A percentile compares a stretch with the other conserved stretches of the same genome.
phyloP scores from a whole-genome alignment of 1,284 basidiomycete genomes.

The Ustilago curta region DNA sequence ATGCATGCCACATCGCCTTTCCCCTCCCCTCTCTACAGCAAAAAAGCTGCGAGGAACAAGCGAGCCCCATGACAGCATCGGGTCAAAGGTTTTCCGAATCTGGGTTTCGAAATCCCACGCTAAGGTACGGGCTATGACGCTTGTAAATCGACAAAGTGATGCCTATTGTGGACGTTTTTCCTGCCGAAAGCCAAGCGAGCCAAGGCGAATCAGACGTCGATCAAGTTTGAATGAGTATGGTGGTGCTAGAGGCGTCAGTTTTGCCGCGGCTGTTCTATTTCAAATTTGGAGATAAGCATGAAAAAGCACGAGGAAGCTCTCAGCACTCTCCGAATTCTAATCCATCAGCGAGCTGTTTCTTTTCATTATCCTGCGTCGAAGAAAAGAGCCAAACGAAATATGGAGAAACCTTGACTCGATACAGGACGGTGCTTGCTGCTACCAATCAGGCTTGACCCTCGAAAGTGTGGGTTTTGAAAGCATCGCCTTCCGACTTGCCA shows the following conservation, averaged over 20 bases:
- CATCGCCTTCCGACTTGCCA: slow-evolving; percentile 11
- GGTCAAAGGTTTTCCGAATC: neutral
- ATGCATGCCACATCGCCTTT: neutral
- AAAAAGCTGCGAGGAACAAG: slow-evolving; percentile 7
- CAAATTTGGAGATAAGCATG: too few species aligned
- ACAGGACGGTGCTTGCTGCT: too few species aligned
- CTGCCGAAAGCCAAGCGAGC: too few species aligned
- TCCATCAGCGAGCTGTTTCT: too few species aligned
- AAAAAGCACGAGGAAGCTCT: too few species aligned
- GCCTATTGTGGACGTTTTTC: too few species aligned
- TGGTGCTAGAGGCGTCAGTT: neutral
- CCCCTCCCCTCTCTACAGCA: too few species aligned
- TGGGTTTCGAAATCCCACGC: slow-evolving; percentile 3
- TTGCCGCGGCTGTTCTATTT: too few species aligned
- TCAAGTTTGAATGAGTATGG: neutral
- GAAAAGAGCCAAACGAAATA: too few species aligned
- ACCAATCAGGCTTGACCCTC: neutral
- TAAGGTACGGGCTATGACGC: neutral
- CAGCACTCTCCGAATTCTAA: too few species aligned
- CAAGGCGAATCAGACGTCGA: neutral
- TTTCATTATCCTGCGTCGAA: too few species aligned
- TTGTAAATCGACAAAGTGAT: neutral
- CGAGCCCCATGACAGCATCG: slow-evolving; percentile 12
- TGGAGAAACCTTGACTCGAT: too few species aligned
- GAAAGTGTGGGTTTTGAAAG: neutral